Evolutionary conservation across 192 early-diverging fungal species (phyloP), one percentile per base, ranked within the genome.

Genomic region (Haplosporangium gracile): DNA sequence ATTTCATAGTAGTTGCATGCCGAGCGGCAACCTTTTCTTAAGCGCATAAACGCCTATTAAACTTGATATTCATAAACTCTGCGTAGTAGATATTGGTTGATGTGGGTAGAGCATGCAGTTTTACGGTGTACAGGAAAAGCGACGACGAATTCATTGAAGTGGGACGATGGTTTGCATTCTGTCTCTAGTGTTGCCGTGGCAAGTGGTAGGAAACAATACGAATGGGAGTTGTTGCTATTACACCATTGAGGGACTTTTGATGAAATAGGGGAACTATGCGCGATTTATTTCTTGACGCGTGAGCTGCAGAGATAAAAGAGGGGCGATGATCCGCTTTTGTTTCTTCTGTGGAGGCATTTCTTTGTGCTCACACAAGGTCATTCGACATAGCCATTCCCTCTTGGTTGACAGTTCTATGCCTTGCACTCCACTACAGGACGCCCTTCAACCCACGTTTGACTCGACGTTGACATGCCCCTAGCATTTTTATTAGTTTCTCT

Each of bases 231-330:
- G 9, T 11, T 6, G 43, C 43, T 11, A 13, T 1, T 8, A 29
- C 26, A 26, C 2, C 26, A 10, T 32, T 63, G 60, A 63, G 60
- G 60, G 60, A 63, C 13, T 29, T 63, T 32, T 7, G 2, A 32
- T n/a, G 55, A 26, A 26, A 63, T 29, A 63, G n/a, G 26, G 60
- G 60, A 29, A 1, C 26, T 24, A 63, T 63, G 60, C 60, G 60
- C 60, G 60, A 63, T 63, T 63, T 63, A 63, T 63, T 63, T 63
- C 26, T 63, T 32, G 60, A 63, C 60, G 60, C 60, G 60, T 63
- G 60, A 63, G 60, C 26, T 63, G 60, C 47, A 49, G 47, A 2
- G 10, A 63, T 22, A 13, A 13, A 29, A 29, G 60, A 29, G 26
- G 11, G 55, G 20, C 26, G 55, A 57, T 57, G 55, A 57, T 57